Percentiles rank a stretch among this genome's conserved stretches.
phyloP scores from a whole-genome alignment of 1,284 basidiomycete genomes.

The Puccinia coronata region DNA sequence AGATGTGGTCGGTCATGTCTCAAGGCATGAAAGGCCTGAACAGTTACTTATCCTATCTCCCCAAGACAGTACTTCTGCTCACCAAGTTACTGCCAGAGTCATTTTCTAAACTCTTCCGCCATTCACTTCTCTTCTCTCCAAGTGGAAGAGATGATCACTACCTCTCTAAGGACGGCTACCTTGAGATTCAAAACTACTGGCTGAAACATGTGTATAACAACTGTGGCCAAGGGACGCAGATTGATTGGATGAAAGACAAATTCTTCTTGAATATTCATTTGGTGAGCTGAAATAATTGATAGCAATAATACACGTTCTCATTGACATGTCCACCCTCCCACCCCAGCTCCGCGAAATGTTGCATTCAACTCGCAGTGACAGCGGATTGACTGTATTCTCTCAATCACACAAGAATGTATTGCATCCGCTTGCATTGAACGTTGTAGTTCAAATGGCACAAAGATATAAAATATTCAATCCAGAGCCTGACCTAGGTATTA shows the following conservation, averaged over 20 bases:
- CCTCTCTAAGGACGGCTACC: constrained; percentile 20
- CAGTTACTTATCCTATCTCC: constrained; percentile 2
- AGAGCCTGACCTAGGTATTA: too few relatives aligned
- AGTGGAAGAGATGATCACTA: background rate
- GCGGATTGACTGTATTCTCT: too few relatives aligned
- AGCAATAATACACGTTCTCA: too few relatives aligned
- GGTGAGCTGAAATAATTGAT: background rate
- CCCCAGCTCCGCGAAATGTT: too few relatives aligned
- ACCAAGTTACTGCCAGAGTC: background rate
- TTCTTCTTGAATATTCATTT: constrained; percentile 22
- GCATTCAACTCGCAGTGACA: too few relatives aligned
- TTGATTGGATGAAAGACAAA: background rate
- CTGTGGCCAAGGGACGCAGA: background rate
- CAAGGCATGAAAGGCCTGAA: constrained; percentile 8
- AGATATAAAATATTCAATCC: too few relatives aligned
- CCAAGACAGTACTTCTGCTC: background rate
- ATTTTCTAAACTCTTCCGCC: background rate
- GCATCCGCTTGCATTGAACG: too few relatives aligned
- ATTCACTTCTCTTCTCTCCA: constrained; percentile 11
- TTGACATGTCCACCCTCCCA: too few relatives aligned
- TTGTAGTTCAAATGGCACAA: too few relatives aligned
- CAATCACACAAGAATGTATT: too few relatives aligned
- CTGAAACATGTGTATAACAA: constrained; percentile 12
- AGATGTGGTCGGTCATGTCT: background rate
- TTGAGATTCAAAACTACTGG: constrained; percentile 31